Conservation (phyloP, 257 asterid genomes). For the Solanum pennellii region DNA sequence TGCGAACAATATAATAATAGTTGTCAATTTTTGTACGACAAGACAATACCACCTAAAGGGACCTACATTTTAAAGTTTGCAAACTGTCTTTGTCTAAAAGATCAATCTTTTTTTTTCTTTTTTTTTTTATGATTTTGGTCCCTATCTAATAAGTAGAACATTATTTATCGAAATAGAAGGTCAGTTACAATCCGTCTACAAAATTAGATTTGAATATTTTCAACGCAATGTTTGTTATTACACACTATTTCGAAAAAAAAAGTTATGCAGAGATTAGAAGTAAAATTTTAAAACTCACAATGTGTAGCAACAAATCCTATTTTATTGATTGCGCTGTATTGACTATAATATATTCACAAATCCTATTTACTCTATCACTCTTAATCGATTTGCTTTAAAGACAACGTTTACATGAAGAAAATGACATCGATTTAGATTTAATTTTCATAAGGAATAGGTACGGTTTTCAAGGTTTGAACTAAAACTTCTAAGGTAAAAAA, state of each 20-base stretch:
- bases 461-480: background rate
- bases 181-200: background rate
- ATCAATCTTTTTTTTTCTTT: background rate
- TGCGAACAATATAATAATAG: background rate
- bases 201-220: background rate
- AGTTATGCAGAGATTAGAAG: background rate
- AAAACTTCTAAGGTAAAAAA: background rate
- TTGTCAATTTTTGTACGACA: background rate
- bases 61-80: background rate
- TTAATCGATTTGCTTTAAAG: background rate
- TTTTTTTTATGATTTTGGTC: background rate
- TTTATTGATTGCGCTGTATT: background rate
- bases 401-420: too few species aligned
- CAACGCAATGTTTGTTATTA: background rate
- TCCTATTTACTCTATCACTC: too few species aligned
- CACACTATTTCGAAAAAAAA: background rate
- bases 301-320: background rate
- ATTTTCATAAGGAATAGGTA: background rate
- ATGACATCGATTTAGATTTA: too few species aligned
- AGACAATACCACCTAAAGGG: background rate
- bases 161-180: background rate
- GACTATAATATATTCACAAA: background rate
- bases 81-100: background rate
- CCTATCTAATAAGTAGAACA: background rate
- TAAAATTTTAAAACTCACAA: background rate